Evolutionary conservation across 2,329 filamentous ascomycete species (phyloP).

Genomic region (Penicillium expansum): DNA sequence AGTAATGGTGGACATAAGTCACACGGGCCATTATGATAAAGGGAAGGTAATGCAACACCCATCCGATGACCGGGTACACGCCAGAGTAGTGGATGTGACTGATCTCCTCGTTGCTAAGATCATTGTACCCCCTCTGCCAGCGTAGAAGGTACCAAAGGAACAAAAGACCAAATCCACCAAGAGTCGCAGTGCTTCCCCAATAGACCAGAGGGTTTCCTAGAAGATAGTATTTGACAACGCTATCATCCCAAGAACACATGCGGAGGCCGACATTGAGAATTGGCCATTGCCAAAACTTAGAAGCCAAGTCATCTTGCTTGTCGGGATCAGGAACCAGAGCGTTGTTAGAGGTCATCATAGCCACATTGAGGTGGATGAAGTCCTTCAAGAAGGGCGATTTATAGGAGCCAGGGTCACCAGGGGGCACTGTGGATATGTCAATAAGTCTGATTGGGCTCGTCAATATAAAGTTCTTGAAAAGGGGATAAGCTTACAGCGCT

Average conservation of each 20-base stretch:
- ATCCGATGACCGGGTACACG: constrained; percentile 86
- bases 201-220: constrained; percentile 95
- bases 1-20: constrained; percentile 99
- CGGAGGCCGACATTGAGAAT: constrained; percentile 90
- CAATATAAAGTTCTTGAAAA: constrained; percentile 21
- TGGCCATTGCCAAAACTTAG: constrained; percentile 98
- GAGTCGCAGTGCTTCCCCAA: constrained; percentile 82
- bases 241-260: constrained; percentile 98
- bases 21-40: constrained; percentile 98
- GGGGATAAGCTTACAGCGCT: constrained; percentile 66
- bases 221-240: constrained; percentile 95
- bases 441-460: neutral
- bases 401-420: constrained; percentile 85
- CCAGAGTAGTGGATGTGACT: constrained; percentile 94
- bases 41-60: constrained; percentile 93
- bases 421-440: constrained; percentile 63
- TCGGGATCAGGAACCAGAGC: constrained; percentile 95
- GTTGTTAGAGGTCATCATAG: constrained; percentile 99
- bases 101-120: constrained; percentile 75
- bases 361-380: constrained; percentile 96
- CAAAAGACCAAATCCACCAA: constrained; percentile 69
- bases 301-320: constrained; percentile 97
- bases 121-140: constrained; percentile 92
- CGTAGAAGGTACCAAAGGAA: constrained; percentile 82
- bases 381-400: constrained; percentile 97